Base-by-base conservation (phyloP, 2,329 filamentous ascomycete genomes). In the Rugonectria rugulosa region DNA sequence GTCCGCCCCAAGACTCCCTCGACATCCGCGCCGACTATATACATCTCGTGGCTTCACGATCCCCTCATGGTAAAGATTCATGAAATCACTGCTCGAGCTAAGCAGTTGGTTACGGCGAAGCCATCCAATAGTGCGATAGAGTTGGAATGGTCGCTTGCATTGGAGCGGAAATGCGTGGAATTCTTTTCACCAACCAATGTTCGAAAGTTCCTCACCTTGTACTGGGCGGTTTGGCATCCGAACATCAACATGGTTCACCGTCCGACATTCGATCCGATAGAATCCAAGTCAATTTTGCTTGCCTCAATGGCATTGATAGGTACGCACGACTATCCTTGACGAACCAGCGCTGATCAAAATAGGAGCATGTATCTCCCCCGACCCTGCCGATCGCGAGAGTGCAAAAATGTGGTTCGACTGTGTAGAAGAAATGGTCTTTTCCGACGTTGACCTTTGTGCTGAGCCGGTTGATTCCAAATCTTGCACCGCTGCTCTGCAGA, bases 401-500 rank as follows among this genome's bases (percentile, higher is more conserved):
- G 43, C 43, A 24, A 46, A 36, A 21, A 7, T 19, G 10, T 46
- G 43, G 43, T 46, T 36, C 32, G 36, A 46, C 43, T 46, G 43
- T n/a, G 19, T 46, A 3, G 43, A 46, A 21, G 43, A 46, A 20
- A 24, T 46, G 31, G 43, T 46, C 29, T 46, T 46, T 14, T 36
- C 43, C 7, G 43, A 46, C 20, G 43, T 26, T 9, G 43, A 46
- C 21, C 36, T 46, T 21, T 36, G 19, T 31, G 26, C 20, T 17
- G 29, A 36, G 23, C 20, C 42, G 7, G 7, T 46, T 9, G 24
- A 46, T 21, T 19, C 5, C 15, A 31, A 37, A 6, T 34, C 43
- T 5, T 34, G 29, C 4, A 6, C 17, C 6, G 7, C 23, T 7
- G 26, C 23, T 20, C 43, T 31, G 7, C 11, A 46, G 15, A 46